Conservation (phyloP, 345 rosid genomes). For the Tarenaya hassleriana region DNA sequence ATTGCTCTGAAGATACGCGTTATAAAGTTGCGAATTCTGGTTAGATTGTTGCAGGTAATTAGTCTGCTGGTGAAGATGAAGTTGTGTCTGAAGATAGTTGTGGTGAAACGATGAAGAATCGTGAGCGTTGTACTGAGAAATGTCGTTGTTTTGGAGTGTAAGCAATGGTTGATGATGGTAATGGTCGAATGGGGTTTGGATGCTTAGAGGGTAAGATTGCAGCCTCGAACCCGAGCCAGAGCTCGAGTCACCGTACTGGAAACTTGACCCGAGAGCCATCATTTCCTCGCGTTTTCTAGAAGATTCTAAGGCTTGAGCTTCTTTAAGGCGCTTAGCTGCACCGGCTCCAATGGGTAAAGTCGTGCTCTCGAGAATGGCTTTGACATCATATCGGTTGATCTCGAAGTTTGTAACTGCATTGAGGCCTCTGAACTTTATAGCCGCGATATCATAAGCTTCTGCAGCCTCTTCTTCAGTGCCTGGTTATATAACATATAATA, state of each 20-base stretch:
- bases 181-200: conserved; percentile 49
- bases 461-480: conserved; percentile 99
- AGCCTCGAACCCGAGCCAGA: conserved; percentile 40
- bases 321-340: conserved; percentile 88
- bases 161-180: conserved; percentile 51
- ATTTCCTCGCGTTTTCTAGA: conserved; percentile 80
- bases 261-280: conserved; percentile 65
- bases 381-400: conserved; percentile 90
- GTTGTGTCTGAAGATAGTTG: conserved; percentile 66
- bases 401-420: conserved; percentile 97
- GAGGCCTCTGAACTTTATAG: conserved; percentile 88
- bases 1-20: conserved; percentile 58
- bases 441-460: conserved; percentile 97
- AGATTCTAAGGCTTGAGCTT: conserved; percentile 89
- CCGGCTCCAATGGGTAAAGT: conserved; percentile 95
- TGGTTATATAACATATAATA: conserved; percentile 16
- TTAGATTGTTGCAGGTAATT: conserved; percentile 39
- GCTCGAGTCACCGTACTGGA: conserved; percentile 37
- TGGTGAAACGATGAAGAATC: conserved; percentile 48
- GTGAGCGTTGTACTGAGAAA: conserved; percentile 50
- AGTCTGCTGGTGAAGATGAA: conserved; percentile 65
- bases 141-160: conserved; percentile 65
- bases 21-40: conserved; percentile 52
- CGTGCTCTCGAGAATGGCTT: conserved; percentile 89
- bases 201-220: conserved; percentile 61